These are phyloP conservation scores for Trypanosoma brucei DNA, from an alignment of 208 protist species.

Conservation along the genomic window DNA sequence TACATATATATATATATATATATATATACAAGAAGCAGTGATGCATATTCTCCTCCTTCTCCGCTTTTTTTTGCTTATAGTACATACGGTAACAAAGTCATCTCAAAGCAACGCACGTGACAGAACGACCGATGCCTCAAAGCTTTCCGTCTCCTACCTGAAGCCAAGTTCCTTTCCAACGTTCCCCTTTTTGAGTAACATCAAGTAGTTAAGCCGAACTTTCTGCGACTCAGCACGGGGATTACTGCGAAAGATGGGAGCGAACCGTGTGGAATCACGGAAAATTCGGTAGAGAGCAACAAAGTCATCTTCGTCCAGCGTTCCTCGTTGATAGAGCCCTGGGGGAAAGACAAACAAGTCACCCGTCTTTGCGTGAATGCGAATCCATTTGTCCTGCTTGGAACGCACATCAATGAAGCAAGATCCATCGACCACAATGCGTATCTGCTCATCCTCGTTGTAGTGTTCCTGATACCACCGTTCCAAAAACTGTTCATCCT, in stretches of 20 bases:
- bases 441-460: constrained; percentile 91
- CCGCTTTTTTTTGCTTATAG: too few relatives aligned
- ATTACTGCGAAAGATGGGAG: constrained; percentile 72
- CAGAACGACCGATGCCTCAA: too few relatives aligned
- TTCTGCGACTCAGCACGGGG: constrained; percentile 62
- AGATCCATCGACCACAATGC: constrained; percentile 84
- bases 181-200: constrained; percentile 86
- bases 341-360: constrained; percentile 84
- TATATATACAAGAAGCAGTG: too few relatives aligned
- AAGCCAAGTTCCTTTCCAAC: constrained; percentile 79
- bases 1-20: too few relatives aligned
- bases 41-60: too few relatives aligned
- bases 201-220: constrained; percentile 77
- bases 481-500: constrained; percentile 83
- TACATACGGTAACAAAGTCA: too few relatives aligned
- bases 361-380: constrained; percentile 67
- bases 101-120: too few relatives aligned
- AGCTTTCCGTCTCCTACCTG: constrained; percentile 14
- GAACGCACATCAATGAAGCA: constrained; percentile 91
- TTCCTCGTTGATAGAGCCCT: constrained; percentile 83
- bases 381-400: constrained; percentile 91
- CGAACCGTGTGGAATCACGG: constrained; percentile 76
- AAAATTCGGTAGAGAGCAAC: constrained; percentile 80
- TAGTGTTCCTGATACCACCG: constrained; percentile 93
- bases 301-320: constrained; percentile 87